phyloP scores from a whole-genome alignment of 1,139 yeast species.

The Yamadazyma taylorii region DNA sequence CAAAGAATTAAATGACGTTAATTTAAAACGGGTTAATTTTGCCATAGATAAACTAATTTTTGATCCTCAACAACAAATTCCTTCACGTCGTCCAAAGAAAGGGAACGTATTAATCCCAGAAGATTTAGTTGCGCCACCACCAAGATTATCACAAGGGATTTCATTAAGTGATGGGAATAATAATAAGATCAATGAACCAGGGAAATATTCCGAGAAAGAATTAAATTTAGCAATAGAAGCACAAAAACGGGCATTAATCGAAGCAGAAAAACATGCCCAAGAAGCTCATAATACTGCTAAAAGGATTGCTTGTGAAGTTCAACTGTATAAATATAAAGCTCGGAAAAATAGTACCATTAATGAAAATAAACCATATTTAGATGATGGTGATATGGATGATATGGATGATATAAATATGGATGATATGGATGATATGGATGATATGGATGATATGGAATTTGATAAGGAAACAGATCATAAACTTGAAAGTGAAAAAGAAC shows the following conservation, averaged over 20 bases:
- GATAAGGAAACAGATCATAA: constrained; percentile 18
- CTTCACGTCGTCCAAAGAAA: constrained; percentile 76
- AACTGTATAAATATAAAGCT: constrained; percentile 30
- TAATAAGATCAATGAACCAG: constrained; percentile 18
- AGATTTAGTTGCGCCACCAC: constrained; percentile 62
- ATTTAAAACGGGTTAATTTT: constrained; percentile 70
- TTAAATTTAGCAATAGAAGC: constrained; percentile 56
- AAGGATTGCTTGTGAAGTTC: constrained; percentile 65
- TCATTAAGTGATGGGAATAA: constrained; percentile 38
- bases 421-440: constrained; percentile 10
- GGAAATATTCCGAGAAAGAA: constrained; percentile 50
- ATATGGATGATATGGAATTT: constrained; percentile 14
- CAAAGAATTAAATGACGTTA: constrained; percentile 34
- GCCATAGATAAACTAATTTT: constrained; percentile 64
- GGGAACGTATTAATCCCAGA: constrained; percentile 82
- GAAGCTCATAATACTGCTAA: constrained; percentile 74
- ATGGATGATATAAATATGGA: constrained; percentile 12
- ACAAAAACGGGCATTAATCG: constrained; percentile 53
- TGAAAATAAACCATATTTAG: too few relatives aligned
- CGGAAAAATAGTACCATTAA: constrained; percentile 12
- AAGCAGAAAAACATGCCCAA: constrained; percentile 69
- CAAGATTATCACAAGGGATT: constrained; percentile 66
- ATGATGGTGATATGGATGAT: too few relatives aligned
- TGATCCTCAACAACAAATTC: constrained; percentile 96
- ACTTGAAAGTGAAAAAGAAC: constrained; percentile 16